Conservation (phyloP, 108 stramenopile species). For the Cyclotella cryptica region DNA sequence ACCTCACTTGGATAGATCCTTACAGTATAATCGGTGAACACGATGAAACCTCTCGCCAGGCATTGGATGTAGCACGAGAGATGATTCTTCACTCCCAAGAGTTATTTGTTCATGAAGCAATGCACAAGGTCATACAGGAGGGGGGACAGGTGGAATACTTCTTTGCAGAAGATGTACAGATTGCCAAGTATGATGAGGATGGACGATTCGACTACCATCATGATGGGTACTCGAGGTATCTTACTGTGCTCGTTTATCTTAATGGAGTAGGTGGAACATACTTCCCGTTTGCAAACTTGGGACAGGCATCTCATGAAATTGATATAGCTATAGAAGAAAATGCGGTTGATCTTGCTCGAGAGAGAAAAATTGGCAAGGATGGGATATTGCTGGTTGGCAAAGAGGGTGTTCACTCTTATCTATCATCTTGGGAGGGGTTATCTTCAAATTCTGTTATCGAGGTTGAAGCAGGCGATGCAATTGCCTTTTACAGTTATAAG, state of each 20-base stretch:
- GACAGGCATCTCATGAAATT: constrained; percentile 7
- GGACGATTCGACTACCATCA: constrained; percentile 58
- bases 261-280: constrained; percentile 67
- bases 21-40: not conserved
- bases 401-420: constrained; percentile 26
- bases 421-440: not conserved
- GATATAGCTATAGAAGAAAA: constrained; percentile 19
- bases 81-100: constrained; percentile 14
- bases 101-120: constrained; percentile 34
- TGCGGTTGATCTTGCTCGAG: not conserved
- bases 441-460: constrained; percentile 27
- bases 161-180: constrained; percentile 52
- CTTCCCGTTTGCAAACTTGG: constrained; percentile 52
- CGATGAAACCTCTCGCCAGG: not conserved
- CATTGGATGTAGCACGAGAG: constrained; percentile 10
- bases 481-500: constrained; percentile 60
- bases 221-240: constrained; percentile 46
- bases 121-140: constrained; percentile 27
- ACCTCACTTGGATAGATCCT: constrained; percentile 48
- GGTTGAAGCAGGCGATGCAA: constrained; percentile 53
- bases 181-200: constrained; percentile 49
- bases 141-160: constrained; percentile 16
- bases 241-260: constrained; percentile 57
- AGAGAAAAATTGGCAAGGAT: constrained; percentile 23
- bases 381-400: constrained; percentile 50